Evolutionary conservation across 2,329 filamentous ascomycete genomes (phyloP), one percentile per base, ranked within the genome.

Genomic region (Aspergillus candidus): DNA sequence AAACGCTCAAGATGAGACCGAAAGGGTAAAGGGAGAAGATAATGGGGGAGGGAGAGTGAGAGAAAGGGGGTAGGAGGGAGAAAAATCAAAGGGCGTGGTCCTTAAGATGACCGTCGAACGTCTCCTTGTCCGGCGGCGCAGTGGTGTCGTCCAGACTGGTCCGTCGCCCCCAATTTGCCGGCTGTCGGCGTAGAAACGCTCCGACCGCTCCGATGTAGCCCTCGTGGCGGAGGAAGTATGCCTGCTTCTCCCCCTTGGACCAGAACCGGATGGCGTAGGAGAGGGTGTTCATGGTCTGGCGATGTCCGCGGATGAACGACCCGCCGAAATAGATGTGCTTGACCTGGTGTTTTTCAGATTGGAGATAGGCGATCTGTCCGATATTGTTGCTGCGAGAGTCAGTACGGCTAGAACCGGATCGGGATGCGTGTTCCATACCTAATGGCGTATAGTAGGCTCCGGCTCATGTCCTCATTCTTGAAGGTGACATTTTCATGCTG

Each of bases 251-350:
- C 34, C 90, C 91, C 62, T 93, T 88, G 54, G 86, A 89, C 93
- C 93, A 98, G 70, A 97, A 98, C 56, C 88, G 88, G 70, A 98
- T 96, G 61, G 91, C 93, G 62, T 95, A 98, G 43, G 86, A 90
- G 8, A 98, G 75, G 0, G 93, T 97, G 67, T 97, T 94, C 80
- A 98, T 98, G 11, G 93, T 98, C 70, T 97, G 93, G 12, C 86
- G 82, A 66, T 98, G 93, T 33, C 93, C 93, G 34, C 93, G 83
- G 62, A 98, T 97, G 64, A 97, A 98, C 6, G 86, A 93, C 17
- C 93, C 93, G 15, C 93, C 93, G 67, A 98, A 98, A 72, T 98
- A 98, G 49, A 98, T 97, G 60, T 91, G 83, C 51, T 87, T 85
- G 18, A 97, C 75, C 36, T 84, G 80, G 70, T 98, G 91, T 61